Evolutionary conservation across 225 moss, liverwort and hornwort species (phyloP), one percentile per base, ranked within the genome.

Genomic region (Anthoceros angustus): DNA sequence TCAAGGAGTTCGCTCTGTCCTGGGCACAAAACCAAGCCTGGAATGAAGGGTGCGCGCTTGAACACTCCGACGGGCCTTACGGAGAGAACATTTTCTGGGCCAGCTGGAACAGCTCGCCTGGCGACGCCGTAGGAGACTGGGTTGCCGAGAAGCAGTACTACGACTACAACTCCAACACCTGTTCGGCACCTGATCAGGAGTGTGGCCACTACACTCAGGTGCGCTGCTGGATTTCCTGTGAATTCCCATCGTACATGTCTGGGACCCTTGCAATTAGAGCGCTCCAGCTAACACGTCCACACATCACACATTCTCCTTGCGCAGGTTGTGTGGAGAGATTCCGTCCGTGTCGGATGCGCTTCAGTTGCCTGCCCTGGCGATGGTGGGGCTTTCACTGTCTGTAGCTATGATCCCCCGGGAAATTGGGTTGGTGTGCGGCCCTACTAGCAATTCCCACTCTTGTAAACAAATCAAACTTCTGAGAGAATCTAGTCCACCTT

Each of bases 341-440:
- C 55, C 15, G 5, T 55, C 7, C 55, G 23, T 15, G n/a, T 55
- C 18, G 55, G 55, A 7, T 55, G 55, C 23, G 55, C 55, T 23
- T 55, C 55, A 6, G 55, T 55, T 7, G 6, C 55, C n/a, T 55
- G 55, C 55, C 55, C 14, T 7, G 55, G 55, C 55, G 23, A 18
- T 55, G 14, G n/a, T 15, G 55, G n/a, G 5, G 23, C 55, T 9
- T 55, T 55, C 23, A 55, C 55, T 55, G 55, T 55, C 0, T 55
- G 55, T 15, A 55, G 67, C 67, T 72, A 67, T 63, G 60, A 26
- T 38, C 72, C 72, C 48, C 61, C 43, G 10, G 72, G 72, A 24
- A 72, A 72, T 39, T 62, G 8, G 25, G 9, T 41, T 8, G 66
- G 66, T 39, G 42, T 61, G 43, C 41, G 15, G 41, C 72, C 72